A percentile compares a stretch with the other conserved stretches of the same genome.
Evolutionary conservation across 306 rosid species (phyloP).

Genomic region (Cicer pinnatifidum): DNA sequence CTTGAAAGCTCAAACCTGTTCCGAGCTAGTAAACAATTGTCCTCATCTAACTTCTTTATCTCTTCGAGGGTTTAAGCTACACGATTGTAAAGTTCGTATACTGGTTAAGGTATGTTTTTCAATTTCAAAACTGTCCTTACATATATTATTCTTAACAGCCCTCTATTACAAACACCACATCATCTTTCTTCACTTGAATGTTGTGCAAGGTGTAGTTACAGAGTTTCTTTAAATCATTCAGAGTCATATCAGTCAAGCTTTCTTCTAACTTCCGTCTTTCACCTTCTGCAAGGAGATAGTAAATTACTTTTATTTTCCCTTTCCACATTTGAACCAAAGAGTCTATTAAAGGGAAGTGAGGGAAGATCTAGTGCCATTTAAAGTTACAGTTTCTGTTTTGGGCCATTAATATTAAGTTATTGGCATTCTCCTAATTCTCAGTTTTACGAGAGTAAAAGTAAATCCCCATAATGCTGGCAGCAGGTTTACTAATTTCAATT

Average conservation of each 20-base stretch:
- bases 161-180: too few species aligned
- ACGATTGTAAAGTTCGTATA: conserved; percentile 84
- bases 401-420: conserved; percentile 11
- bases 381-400: conserved; percentile 7
- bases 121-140: too few species aligned
- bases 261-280: too few species aligned
- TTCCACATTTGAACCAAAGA: not conserved
- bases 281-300: not conserved
- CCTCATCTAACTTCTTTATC: conserved; percentile 85
- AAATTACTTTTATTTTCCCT: not conserved
- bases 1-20: conserved; percentile 84
- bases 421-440: conserved; percentile 18
- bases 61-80: conserved; percentile 94
- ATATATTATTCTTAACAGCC: too few species aligned
- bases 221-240: too few species aligned
- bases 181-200: too few species aligned
- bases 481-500: conserved; percentile 38
- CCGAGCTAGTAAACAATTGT: conserved; percentile 70
- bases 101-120: conserved; percentile 74
- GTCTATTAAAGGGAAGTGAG: not conserved
- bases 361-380: conserved; percentile 10
- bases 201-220: too few species aligned
- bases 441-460: conserved; percentile 27
- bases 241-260: too few species aligned
- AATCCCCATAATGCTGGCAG: not conserved